phyloP scores from a whole-genome alignment of 148 eudicot genomes.

The Spergularia bocconei region DNA sequence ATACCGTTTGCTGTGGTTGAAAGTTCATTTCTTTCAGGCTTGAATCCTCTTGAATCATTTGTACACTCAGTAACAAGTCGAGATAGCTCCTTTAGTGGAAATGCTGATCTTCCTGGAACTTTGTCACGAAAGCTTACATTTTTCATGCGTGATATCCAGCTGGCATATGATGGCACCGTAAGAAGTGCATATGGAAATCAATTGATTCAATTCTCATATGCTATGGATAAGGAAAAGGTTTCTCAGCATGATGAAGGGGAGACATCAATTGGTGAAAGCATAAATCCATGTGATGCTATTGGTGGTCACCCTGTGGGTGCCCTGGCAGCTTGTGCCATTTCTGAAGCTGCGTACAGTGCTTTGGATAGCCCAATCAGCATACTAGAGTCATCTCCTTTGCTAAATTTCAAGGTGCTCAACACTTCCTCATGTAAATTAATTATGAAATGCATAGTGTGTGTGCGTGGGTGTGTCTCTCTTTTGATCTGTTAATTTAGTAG shows the following conservation, averaged over 20 bases:
- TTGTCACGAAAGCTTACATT: constrained; percentile 60
- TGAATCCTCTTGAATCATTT: constrained; percentile 83
- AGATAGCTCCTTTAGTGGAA: constrained; percentile 81
- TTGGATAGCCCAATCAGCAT: constrained; percentile 83
- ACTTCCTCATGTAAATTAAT: neutral
- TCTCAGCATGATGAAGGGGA: constrained; percentile 13
- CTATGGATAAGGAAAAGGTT: constrained; percentile 19
- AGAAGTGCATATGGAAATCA: constrained; percentile 84
- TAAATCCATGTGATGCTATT: constrained; percentile 27
- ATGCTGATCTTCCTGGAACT: constrained; percentile 93
- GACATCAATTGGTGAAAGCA: constrained; percentile 19
- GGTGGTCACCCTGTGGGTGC: constrained; percentile 89
- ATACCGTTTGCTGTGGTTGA: constrained; percentile 68
- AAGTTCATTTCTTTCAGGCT: constrained; percentile 61
- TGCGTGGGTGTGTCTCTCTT: neutral
- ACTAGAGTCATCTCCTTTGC: constrained; percentile 82
- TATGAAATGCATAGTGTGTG: neutral
- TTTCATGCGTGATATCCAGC: constrained; percentile 78
- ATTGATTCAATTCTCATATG: constrained; percentile 66
- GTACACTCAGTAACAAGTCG: constrained; percentile 76
- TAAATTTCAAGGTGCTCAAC: constrained; percentile 68
- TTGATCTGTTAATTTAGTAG: neutral
- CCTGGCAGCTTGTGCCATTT: constrained; percentile 85
- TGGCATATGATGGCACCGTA: constrained; percentile 84
- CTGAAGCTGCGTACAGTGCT: constrained; percentile 95